Percentiles rank a stretch among this genome's conserved stretches.
phyloP scores from a whole-genome alignment of 257 asterid genomes.

The Solanum tacnaense region DNA sequence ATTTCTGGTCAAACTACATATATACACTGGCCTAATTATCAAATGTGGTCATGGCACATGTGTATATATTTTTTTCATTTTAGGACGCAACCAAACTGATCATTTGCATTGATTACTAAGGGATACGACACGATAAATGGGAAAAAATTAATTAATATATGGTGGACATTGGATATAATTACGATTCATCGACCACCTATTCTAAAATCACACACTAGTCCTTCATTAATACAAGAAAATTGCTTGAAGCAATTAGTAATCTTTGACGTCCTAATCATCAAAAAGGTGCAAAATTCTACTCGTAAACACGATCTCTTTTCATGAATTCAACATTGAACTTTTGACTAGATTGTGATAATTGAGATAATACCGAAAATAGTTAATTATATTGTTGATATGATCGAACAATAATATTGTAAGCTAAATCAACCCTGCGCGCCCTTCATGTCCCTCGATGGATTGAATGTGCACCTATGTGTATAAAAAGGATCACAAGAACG shows the following conservation, averaged over 20 bases:
- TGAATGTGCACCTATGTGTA: not conserved
- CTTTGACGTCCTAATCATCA: not conserved
- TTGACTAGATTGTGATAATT: not conserved
- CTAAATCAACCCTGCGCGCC: not conserved
- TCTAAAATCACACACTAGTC: not conserved
- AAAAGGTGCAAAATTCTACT: not conserved
- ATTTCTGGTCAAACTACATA: not conserved
- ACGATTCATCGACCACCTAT: not conserved
- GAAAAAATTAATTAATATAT: not conserved
- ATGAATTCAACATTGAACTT: not conserved
- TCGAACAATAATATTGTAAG: not conserved
- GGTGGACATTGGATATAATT: not conserved
- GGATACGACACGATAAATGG: not conserved
- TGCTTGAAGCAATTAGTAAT: not conserved
- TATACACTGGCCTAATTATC: not conserved
- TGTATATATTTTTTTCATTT: not conserved
- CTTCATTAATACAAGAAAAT: not conserved
- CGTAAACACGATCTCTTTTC: not conserved
- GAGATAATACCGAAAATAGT: not conserved
- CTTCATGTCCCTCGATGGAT: not conserved
- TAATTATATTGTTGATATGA: not conserved
- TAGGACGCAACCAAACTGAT: not conserved
- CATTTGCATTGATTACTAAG: not conserved
- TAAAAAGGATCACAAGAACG: not conserved
- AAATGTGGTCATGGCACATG: not conserved